These are phyloP conservation scores for Hanseniaspora lindneri DNA, from an alignment of 805 yeast species.

Conservation along the genomic window DNA sequence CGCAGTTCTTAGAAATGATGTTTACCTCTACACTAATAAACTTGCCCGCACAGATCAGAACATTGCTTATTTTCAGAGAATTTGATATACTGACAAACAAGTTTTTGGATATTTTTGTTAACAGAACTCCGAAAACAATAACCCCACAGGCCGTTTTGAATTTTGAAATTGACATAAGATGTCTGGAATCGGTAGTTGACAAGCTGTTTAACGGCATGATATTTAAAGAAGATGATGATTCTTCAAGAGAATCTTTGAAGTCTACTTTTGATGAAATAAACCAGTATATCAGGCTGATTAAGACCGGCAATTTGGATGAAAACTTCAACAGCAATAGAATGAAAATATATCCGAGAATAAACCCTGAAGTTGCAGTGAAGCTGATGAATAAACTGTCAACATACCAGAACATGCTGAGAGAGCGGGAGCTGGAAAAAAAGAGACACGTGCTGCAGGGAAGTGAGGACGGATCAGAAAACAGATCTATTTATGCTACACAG, in stretches of 20 bases:
- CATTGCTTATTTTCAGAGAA: constrained; percentile 71
- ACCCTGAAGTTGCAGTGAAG: constrained; percentile 55
- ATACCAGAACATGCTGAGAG: constrained; percentile 17
- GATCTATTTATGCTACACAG: constrained; percentile 2
- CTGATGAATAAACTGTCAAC: constrained; percentile 45
- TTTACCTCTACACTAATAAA: constrained; percentile 74
- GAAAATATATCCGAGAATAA: constrained; percentile 62
- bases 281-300: constrained; percentile 64
- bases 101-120: constrained; percentile 48
- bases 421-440: constrained; percentile 14
- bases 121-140: constrained; percentile 39
- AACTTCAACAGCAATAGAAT: constrained; percentile 45
- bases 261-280: constrained; percentile 68
- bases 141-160: constrained; percentile 54
- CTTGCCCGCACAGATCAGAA: constrained; percentile 64
- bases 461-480: constrained; percentile 18
- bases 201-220: constrained; percentile 26
- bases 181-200: constrained; percentile 46
- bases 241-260: constrained; percentile 31
- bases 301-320: constrained; percentile 50
- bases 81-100: constrained; percentile 72
- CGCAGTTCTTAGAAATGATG: constrained; percentile 71
- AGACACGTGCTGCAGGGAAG: constrained; percentile 22
- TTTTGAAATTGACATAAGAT: constrained; percentile 68
- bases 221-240: constrained; percentile 1